Percentiles rank a stretch among this genome's conserved stretches.
Evolutionary conservation across 2,329 filamentous ascomycete species (phyloP).

Genomic region (Podosphaera xanthii): DNA sequence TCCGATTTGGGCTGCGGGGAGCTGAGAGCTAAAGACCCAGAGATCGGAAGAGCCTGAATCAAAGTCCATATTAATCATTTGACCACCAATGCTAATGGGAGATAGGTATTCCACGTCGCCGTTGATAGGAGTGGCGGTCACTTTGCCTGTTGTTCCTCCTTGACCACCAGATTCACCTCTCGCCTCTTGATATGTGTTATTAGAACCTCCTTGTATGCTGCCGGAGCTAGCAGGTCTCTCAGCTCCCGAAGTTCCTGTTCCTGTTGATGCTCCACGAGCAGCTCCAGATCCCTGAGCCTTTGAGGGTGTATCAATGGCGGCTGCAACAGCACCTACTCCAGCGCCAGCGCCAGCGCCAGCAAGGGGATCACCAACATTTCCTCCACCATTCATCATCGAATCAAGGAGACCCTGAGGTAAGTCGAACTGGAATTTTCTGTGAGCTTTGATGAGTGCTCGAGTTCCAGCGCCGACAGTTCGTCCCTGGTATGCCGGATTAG

Average conservation of each 20-base stretch:
- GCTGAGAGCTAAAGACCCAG: conserved; percentile 18
- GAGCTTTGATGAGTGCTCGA: conserved; percentile 38
- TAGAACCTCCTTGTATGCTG: conserved; percentile 6
- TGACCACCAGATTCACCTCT: conserved; percentile 4
- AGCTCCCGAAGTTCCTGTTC: not conserved
- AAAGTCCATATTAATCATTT: conserved; percentile 16
- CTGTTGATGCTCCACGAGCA: conserved; percentile 3
- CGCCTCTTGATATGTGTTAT: conserved; percentile 15
- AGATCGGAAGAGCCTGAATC: conserved; percentile 17
- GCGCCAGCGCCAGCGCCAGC: not conserved
- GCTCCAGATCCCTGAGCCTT: not conserved
- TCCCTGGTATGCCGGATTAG: conserved; percentile 22
- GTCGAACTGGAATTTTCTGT: conserved; percentile 41
- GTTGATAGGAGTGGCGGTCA: conserved; percentile 38
- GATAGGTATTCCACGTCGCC: conserved; percentile 14
- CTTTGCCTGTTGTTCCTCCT: conserved; percentile 24
- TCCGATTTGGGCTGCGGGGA: conserved; percentile 11
- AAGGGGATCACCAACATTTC: not conserved
- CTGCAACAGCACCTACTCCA: conserved; percentile 1
- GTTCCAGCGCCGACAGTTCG: conserved; percentile 13
- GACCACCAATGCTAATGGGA: conserved; percentile 14
- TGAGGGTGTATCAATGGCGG: not conserved
- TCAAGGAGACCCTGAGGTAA: conserved; percentile 22
- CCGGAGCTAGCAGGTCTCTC: not conserved
- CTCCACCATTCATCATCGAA: conserved; percentile 11